Conservation (phyloP, 2,329 filamentous ascomycete species). For the Exophiala mesophila region DNA sequence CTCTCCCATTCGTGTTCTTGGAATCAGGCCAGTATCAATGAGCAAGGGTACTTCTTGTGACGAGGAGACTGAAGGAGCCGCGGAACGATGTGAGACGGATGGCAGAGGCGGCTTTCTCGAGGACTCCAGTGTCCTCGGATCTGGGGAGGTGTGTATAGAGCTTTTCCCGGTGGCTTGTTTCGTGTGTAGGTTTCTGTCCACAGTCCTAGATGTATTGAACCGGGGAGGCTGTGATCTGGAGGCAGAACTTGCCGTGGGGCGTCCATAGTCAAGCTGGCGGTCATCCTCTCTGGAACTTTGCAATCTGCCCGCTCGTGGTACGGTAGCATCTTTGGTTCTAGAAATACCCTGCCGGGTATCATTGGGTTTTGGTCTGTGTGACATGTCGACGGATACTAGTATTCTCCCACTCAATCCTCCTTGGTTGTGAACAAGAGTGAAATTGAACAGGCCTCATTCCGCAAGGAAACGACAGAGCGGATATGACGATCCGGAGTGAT, state of each 20-base stretch:
- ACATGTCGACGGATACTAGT: conserved; percentile 12
- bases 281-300: conserved; percentile 8
- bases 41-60: conserved; percentile 19
- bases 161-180: conserved; percentile 13
- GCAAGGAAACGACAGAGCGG: conserved; percentile 2
- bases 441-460: conserved; percentile 12
- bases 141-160: conserved; percentile 3
- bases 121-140: conserved; percentile 3
- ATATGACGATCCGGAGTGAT: no score
- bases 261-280: conserved; percentile 1
- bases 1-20: neutral
- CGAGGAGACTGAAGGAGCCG: conserved; percentile 2
- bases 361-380: conserved; percentile 18
- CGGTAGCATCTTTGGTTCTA: conserved; percentile 20
- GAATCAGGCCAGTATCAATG: conserved; percentile 10
- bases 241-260: conserved; percentile 2
- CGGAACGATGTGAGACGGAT: neutral
- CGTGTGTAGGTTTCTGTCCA: conserved; percentile 4
- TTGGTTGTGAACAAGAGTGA: conserved; percentile 2
- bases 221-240: conserved; percentile 6
- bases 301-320: conserved; percentile 14
- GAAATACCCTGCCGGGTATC: conserved; percentile 18
- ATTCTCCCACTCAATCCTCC: conserved; percentile 10
- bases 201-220: conserved; percentile 5
- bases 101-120: conserved; percentile 1